Conservation (phyloP, 768 basidiomycete genomes). For the Cantharellus cinnabarinus region DNA sequence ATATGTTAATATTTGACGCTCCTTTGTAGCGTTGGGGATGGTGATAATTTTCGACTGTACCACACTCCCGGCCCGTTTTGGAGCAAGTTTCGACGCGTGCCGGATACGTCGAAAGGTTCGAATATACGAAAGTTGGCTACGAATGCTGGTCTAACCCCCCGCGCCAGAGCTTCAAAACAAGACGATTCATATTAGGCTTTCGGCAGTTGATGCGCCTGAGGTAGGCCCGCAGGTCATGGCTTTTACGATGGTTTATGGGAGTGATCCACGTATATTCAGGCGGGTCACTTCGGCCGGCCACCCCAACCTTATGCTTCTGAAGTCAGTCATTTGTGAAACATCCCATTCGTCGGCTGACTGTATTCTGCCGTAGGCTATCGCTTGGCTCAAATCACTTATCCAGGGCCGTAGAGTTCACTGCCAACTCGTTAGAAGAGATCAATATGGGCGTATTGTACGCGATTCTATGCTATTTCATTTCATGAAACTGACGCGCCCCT, state of each 20-base stretch:
- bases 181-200: conserved; percentile 74
- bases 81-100: conserved; percentile 51
- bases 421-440: conserved; percentile 57
- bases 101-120: conserved; percentile 35
- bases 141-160: background rate
- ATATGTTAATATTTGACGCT: background rate
- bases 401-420: conserved; percentile 43
- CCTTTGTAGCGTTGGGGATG: conserved; percentile 50
- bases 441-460: conserved; percentile 64
- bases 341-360: background rate
- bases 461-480: background rate
- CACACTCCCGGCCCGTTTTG: conserved; percentile 67
- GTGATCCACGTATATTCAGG: conserved; percentile 21
- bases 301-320: conserved; percentile 60
- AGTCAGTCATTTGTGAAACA: conserved; percentile 21
- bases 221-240: conserved; percentile 18
- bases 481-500: background rate
- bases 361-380: conserved; percentile 6
- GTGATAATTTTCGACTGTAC: conserved; percentile 72
- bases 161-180: conserved; percentile 47
- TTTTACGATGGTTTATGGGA: background rate
- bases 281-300: conserved; percentile 65
- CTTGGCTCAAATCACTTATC: conserved; percentile 43
- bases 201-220: conserved; percentile 88
- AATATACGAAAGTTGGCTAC: background rate